Conservation (phyloP, 208 protist genomes). For the Phytomonas serpens region DNA sequence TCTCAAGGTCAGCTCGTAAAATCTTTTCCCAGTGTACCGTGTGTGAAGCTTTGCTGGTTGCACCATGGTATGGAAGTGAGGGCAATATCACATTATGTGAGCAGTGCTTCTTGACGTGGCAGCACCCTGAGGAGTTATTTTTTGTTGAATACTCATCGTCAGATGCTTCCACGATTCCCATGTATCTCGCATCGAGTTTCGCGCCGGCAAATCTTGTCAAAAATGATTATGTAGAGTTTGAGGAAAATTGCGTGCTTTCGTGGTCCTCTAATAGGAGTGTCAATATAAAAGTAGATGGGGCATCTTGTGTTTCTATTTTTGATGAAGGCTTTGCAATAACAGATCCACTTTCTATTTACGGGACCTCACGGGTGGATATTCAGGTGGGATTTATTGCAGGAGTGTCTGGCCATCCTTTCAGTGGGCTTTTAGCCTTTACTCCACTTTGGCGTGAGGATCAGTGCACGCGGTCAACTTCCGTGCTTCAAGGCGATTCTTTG, state of each 20-base stretch:
- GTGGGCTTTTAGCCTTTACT: slow-evolving; percentile 60
- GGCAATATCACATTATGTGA: slow-evolving; percentile 52
- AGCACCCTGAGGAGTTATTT: slow-evolving; percentile 65
- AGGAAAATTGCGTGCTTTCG: slow-evolving; percentile 53
- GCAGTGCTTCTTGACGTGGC: slow-evolving; percentile 77
- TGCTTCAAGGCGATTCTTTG: slow-evolving; percentile 41
- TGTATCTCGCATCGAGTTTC: slow-evolving; percentile 57
- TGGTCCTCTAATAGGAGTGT: slow-evolving; percentile 65
- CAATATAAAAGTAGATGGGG: slow-evolving; percentile 46
- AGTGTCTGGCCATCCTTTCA: slow-evolving; percentile 67
- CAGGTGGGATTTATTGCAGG: slow-evolving; percentile 55
- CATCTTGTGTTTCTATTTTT: slow-evolving; percentile 32
- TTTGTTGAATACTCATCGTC: slow-evolving; percentile 21
- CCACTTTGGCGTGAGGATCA: slow-evolving; percentile 56
- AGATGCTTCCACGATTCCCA: slow-evolving; percentile 20
- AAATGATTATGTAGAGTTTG: slow-evolving; percentile 64
- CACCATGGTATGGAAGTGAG: slow-evolving; percentile 64
- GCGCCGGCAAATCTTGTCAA: slow-evolving; percentile 35
- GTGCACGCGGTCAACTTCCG: slow-evolving; percentile 20
- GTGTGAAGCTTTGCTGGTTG: slow-evolving; percentile 26
- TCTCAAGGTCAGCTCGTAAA: slow-evolving; percentile 19
- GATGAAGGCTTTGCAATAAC: slow-evolving; percentile 58
- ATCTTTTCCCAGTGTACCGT: slow-evolving; percentile 20
- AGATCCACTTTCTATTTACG: slow-evolving; percentile 41
- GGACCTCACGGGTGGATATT: slow-evolving; percentile 50